Evolutionary conservation across 164 flowering plant genomes (phyloP).

Genomic region (Aristolochia fimbriata): DNA sequence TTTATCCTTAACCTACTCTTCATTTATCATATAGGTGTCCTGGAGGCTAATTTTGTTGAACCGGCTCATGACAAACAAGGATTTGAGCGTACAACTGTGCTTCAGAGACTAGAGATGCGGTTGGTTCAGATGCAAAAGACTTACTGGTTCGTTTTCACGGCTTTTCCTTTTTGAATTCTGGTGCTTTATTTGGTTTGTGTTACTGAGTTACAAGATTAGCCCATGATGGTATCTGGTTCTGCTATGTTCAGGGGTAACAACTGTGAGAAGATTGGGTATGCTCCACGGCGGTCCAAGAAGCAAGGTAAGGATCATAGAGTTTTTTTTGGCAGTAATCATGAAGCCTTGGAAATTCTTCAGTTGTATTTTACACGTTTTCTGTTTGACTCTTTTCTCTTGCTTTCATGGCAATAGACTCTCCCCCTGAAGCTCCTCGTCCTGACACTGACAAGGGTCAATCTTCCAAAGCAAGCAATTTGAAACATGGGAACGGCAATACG

Average conservation of each 20-base stretch:
- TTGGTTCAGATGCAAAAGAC: conserved; percentile 61
- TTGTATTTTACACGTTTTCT: neutral
- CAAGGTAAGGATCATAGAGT: conserved; percentile 8
- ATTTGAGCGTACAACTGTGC: conserved; percentile 91
- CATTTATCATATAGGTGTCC: conserved; percentile 44
- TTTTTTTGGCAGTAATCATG: conserved; percentile 19
- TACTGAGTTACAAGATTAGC: neutral
- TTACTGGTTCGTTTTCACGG: conserved; percentile 54
- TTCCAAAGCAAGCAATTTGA: neutral
- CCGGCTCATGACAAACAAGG: conserved; percentile 99
- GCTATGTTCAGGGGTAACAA: conserved; percentile 32
- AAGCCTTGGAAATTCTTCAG: neutral
- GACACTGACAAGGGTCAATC: neutral
- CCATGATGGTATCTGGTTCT: neutral
- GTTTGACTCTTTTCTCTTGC: neutral
- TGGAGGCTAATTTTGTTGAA: conserved; percentile 97
- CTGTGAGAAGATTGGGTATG: conserved; percentile 79
- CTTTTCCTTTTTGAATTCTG: neutral
- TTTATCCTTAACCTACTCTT: conserved; percentile 1
- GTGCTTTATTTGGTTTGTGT: neutral
- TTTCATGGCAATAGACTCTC: neutral
- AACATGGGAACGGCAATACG: conserved; percentile 13
- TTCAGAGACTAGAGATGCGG: conserved; percentile 66
- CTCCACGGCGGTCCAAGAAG: conserved; percentile 36
- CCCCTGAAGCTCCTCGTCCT: conserved; percentile 7